Evolutionary conservation across 768 basidiomycete genomes (phyloP).

Genomic region (Termitomyces sp.): DNA sequence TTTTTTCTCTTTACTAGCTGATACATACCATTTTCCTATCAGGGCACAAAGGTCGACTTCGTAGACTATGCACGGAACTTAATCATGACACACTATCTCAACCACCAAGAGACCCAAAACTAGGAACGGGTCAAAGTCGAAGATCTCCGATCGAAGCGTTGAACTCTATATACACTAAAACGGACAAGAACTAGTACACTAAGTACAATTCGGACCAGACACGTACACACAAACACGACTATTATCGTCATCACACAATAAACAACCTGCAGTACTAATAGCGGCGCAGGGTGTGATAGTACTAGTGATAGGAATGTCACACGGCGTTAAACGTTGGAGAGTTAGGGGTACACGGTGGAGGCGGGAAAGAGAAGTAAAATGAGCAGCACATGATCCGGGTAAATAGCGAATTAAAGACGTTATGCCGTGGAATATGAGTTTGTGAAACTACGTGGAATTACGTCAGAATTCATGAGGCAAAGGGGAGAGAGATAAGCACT

Average conservation of each 20-base stretch:
- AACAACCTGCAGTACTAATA: background rate
- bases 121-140: too few relatives aligned
- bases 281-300: background rate
- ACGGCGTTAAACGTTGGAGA: background rate
- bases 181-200: background rate
- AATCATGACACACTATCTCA: too few relatives aligned
- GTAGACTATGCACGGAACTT: too few relatives aligned
- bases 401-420: background rate
- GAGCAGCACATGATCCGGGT: background rate
- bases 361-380: background rate
- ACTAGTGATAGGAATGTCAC: background rate
- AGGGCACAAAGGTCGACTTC: too few relatives aligned
- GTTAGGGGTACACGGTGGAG: background rate
- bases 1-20: too few relatives aligned
- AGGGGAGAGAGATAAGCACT: background rate
- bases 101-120: too few relatives aligned
- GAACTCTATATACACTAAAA: slow-evolving; percentile 4
- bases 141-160: background rate
- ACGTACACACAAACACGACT: slow-evolving; percentile 1
- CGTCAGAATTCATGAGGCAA: background rate
- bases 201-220: background rate
- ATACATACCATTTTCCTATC: too few relatives aligned
- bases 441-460: background rate
- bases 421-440: background rate
- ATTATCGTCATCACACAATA: background rate